A percentile compares a stretch with the other conserved stretches of the same genome.
Conservation (phyloP, 2,329 filamentous ascomycete species). For the Thelonectria blattea region DNA sequence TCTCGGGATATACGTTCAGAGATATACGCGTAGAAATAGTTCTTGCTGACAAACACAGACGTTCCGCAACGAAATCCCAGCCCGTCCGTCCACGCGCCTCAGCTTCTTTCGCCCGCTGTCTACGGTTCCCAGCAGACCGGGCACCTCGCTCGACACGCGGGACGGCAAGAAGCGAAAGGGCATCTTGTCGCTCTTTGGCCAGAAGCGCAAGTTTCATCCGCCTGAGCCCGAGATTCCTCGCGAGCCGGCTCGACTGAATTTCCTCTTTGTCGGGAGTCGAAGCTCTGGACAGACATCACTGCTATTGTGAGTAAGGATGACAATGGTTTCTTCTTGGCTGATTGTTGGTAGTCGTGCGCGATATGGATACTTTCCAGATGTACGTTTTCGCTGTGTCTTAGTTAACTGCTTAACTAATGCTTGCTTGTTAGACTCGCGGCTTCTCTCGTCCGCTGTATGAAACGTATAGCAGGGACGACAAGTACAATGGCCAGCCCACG, state of each 20-base stretch:
- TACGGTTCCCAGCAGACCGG: slow-evolving; percentile 20
- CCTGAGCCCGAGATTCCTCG: slow-evolving; percentile 18
- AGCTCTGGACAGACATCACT: slow-evolving; percentile 46
- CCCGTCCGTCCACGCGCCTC: slow-evolving; percentile 37
- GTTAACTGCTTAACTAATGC: background rate
- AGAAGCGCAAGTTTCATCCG: slow-evolving; percentile 36
- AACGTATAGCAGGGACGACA: slow-evolving; percentile 40
- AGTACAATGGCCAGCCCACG: slow-evolving; percentile 35
- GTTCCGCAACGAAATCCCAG: slow-evolving; percentile 28
- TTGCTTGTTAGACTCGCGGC: slow-evolving; percentile 38
- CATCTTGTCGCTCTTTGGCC: slow-evolving; percentile 35
- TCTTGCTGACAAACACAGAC: slow-evolving; percentile 25
- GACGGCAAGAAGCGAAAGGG: slow-evolving; percentile 27
- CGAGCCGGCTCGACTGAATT: slow-evolving; percentile 41
- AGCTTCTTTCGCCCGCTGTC: slow-evolving; percentile 37
- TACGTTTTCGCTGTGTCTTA: slow-evolving; percentile 24
- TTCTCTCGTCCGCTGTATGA: slow-evolving; percentile 45
- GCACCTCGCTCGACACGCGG: slow-evolving; percentile 19
- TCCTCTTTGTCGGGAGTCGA: slow-evolving; percentile 45
- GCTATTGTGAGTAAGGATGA: slow-evolving; percentile 42
- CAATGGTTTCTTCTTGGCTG: background rate
- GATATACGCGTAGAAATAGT: background rate
- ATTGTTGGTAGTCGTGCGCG: slow-evolving; percentile 41
- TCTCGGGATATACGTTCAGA: no score
- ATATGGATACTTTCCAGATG: slow-evolving; percentile 48